Evolutionary conservation across 148 eudicot species (phyloP), one percentile per base, ranked within the genome.

Genomic region (Rhododendron kiyosumense): DNA sequence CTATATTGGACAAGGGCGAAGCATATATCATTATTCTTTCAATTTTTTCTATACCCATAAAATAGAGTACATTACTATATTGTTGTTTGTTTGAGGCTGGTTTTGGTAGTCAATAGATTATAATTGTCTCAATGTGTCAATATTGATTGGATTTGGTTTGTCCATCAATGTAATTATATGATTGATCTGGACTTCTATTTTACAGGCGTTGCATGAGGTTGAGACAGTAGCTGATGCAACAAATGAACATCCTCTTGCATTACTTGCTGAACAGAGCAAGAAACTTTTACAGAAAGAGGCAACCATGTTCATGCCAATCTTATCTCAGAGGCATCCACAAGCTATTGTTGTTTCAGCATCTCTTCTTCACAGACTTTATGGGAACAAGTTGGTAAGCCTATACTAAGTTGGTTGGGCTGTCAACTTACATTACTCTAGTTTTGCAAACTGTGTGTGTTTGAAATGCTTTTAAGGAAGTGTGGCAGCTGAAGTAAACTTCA

Each of bases 351-450:
- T 95, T 89, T 94, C 98, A 73, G 93, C 94, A 81, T 97, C 96
- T 90, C 96, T 97, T 85, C 91, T 95, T 57, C 99, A 97, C 91
- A 95, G 94, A 88, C 94, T 95, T 87, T 97, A 95, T 85, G 99
- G 98, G 36, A 89, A 89, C 89, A 97, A 95, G 89, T 90, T 95
- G 94, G 99, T 97, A 91, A 88, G 94, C 78, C 63, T 80, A 79
- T 87, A 67, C 67, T 85, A 6, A 45, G 36, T 46, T 83, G 74
- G 26, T 59, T 45, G 34, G 63, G 52, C 24, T 63, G 63, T 11
- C 18, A 83, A 14, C 78, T 65, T 45, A 5, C 5, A 32, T 79
- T 36, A 38, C 26, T 46, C 26, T 76, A 2, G 32, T 54, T 57
- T 54, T 63, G 34, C 30, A 57, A 45, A 46, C 28, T 5, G 0